A percentile compares a stretch with the other conserved stretches of the same genome.
Evolutionary conservation across 2,329 filamentous ascomycete species (phyloP).

Genomic region (Phyllosticta capitalensis): DNA sequence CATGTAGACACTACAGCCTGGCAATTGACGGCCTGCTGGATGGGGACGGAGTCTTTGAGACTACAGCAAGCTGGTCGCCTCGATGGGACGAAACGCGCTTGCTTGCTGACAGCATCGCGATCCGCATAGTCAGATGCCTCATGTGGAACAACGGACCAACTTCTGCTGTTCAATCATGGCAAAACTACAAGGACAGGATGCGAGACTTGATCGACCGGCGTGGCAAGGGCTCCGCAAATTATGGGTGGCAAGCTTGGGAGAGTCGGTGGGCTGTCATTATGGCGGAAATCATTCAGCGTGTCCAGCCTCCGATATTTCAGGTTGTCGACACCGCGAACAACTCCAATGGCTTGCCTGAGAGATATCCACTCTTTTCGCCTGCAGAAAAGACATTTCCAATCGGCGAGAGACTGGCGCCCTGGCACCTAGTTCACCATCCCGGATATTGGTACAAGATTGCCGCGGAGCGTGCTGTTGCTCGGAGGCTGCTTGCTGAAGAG

Average conservation of each 20-base stretch:
- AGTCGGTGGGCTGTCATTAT: conserved; percentile 58
- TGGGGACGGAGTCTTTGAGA: conserved; percentile 69
- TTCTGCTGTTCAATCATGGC: conserved; percentile 71
- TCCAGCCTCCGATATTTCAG: conserved; percentile 39
- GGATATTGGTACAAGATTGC: conserved; percentile 53
- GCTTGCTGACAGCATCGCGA: conserved; percentile 68
- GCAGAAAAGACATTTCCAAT: conserved; percentile 43
- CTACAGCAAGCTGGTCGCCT: conserved; percentile 80
- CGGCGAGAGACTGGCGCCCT: conserved; percentile 44
- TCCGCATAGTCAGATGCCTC: conserved; percentile 73
- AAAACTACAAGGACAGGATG: conserved; percentile 63
- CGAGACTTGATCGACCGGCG: conserved; percentile 70
- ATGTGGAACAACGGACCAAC: conserved; percentile 74
- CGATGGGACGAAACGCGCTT: conserved; percentile 91
- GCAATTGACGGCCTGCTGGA: conserved; percentile 78
- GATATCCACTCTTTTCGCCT: conserved; percentile 32
- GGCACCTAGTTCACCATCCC: conserved; percentile 51
- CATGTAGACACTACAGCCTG: conserved; percentile 74
- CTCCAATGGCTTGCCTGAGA: conserved; percentile 14
- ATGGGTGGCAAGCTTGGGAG: conserved; percentile 93
- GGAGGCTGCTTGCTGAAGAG: conserved; percentile 42
- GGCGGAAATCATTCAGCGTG: conserved; percentile 48
- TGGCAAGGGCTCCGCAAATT: conserved; percentile 77
- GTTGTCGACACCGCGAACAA: conserved; percentile 22
- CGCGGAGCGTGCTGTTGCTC: conserved; percentile 41